Evolutionary conservation across 805 yeast genomes (phyloP).

Genomic region (Sungouiella blattae): DNA sequence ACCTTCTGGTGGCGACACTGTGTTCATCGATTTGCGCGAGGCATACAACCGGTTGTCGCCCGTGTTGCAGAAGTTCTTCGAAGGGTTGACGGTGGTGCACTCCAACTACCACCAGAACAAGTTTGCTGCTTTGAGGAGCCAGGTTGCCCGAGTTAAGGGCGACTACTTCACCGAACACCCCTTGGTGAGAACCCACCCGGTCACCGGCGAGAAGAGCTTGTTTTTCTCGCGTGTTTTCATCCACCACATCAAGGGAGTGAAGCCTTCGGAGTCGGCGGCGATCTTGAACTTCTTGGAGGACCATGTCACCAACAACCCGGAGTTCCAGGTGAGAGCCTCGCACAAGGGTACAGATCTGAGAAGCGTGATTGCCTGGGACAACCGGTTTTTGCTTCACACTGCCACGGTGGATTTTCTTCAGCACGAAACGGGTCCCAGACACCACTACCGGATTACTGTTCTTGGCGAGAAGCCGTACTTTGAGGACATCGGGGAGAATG

Average conservation of each 20-base stretch:
- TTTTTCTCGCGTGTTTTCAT: slow-evolving; percentile 19
- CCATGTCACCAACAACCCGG: slow-evolving; percentile 20
- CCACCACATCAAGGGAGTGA: slow-evolving; percentile 20
- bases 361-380: slow-evolving; percentile 24
- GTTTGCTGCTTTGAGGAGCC: slow-evolving; percentile 9
- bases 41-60: slow-evolving; percentile 23
- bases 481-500: slow-evolving; percentile 1
- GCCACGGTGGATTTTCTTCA: slow-evolving; percentile 20
- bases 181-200: slow-evolving; percentile 24
- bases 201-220: slow-evolving; percentile 21
- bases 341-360: slow-evolving; percentile 20
- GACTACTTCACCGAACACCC: slow-evolving; percentile 23
- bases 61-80: slow-evolving; percentile 17
- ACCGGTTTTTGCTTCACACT: slow-evolving; percentile 20
- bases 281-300: slow-evolving; percentile 18
- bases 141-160: slow-evolving; percentile 14
- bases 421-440: slow-evolving; percentile 19
- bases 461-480: slow-evolving; percentile 22
- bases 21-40: slow-evolving; percentile 20
- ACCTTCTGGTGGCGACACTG: slow-evolving; percentile 23
- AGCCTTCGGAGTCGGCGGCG: slow-evolving; percentile 18
- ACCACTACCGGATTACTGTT: slow-evolving; percentile 23
- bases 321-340: slow-evolving; percentile 21
- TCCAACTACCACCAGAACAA: slow-evolving; percentile 20
- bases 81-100: slow-evolving; percentile 19